phyloP scores from a whole-genome alignment of 2,329 filamentous ascomycete genomes.

The Alternaria infectoria region DNA sequence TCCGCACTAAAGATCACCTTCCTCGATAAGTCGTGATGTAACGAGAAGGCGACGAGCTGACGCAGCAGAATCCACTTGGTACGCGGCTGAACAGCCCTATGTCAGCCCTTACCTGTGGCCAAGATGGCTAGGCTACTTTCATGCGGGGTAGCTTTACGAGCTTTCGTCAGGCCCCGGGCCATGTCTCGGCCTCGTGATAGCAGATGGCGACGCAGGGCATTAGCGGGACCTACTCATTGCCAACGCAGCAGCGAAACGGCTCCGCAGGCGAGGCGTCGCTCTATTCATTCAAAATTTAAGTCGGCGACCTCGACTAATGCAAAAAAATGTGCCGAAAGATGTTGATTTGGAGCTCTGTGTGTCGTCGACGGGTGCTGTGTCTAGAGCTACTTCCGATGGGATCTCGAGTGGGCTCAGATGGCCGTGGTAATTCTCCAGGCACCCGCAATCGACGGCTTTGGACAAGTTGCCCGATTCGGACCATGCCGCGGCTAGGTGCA shows the following conservation, averaged over 20 bases:
- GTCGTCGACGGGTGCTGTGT: background rate
- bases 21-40: background rate
- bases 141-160: background rate
- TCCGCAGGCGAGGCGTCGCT: background rate
- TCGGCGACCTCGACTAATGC: background rate
- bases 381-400: background rate
- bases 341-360: background rate
- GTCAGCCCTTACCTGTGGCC: background rate
- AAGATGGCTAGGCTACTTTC: background rate
- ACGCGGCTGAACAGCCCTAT: background rate
- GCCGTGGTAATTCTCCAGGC: background rate
- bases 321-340: background rate
- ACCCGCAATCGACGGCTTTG: background rate
- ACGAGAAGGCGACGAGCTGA: background rate
- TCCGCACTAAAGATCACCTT: background rate
- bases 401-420: background rate
- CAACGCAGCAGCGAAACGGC: background rate
- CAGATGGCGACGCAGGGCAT: background rate
- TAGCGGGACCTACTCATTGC: background rate
- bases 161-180: background rate
- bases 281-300: background rate
- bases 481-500: constrained; percentile 6
- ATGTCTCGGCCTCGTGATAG: background rate
- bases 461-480: background rate
- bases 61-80: background rate